Conservation (phyloP, 257 asterid genomes). For the Euphrasia confusa region DNA sequence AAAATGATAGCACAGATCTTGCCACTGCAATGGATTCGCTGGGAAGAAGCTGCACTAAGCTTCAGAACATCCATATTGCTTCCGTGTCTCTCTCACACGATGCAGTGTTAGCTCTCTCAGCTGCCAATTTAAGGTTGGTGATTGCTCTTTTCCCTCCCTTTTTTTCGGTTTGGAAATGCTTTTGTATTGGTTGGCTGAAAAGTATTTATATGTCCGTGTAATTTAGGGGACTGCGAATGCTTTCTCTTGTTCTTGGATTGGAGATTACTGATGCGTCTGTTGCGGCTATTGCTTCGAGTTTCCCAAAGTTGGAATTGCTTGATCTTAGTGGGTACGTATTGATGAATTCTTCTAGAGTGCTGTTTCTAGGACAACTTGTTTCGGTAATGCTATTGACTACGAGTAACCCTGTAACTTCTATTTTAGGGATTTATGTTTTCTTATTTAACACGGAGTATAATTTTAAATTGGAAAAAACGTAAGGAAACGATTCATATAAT, state of each 20-base stretch:
- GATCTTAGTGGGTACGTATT: constrained; percentile 91
- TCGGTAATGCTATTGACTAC: not conserved
- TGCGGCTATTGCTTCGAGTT: constrained; percentile 84
- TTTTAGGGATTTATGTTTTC: not conserved
- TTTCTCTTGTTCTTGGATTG: constrained; percentile 89
- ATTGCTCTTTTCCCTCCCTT: not conserved
- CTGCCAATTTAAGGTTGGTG: constrained; percentile 74
- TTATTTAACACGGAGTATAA: no score
- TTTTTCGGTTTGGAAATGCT: constrained; percentile 8
- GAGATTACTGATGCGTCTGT: constrained; percentile 97
- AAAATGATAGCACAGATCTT: constrained; percentile 72
- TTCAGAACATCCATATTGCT: constrained; percentile 80
- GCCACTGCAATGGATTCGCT: constrained; percentile 52
- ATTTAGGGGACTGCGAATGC: constrained; percentile 80
- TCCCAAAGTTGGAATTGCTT: constrained; percentile 74
- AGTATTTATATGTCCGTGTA: constrained; percentile 1
- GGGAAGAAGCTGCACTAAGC: constrained; percentile 84
- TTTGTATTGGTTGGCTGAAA: not conserved
- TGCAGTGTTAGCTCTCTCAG: constrained; percentile 74
- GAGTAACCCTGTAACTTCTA: no score
- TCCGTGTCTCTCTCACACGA: constrained; percentile 71
- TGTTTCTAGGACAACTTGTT: not conserved
- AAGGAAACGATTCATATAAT: not conserved
- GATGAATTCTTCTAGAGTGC: not conserved
- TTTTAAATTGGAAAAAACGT: not conserved